Base-by-base conservation (phyloP, 352 stramenopile genomes). In the Phytophthora sojae region DNA sequence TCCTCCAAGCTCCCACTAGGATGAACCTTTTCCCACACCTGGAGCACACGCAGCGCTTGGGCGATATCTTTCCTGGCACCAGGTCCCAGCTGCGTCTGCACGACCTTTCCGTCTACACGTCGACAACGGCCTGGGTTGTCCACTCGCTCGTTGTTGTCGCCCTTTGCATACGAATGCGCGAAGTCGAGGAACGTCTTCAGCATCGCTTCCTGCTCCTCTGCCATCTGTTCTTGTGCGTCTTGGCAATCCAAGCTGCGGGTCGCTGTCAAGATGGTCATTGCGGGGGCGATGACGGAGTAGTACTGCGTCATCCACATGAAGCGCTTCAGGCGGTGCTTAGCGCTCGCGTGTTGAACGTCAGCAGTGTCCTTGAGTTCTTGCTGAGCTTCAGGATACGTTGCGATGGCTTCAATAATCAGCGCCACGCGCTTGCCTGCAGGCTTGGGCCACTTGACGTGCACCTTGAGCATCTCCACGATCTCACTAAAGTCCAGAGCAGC, bases 361-460 rank as follows among this genome's bases (percentile, higher is more conserved):
- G 68, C 17, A 7, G 14, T 37, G 2, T 0, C 25, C 7, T 54
- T 64, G 15, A 59, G 3, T 3, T 77, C 49, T 4, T 51, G 23
- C 5, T 39, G 49, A 21, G 50, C 47, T 5, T 74, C 64, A 1
- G 85, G 83, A 54, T 91, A 93, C 32, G 82, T 77, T 0, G 78
- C 67, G 25, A 91, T 67, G 0, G 86, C 86, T 56, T 93, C 86
- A 21, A 92, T 72, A 19, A 92, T 87, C 44, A 87, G 64, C 29
- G 82, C 82, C 45, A 89, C 79, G 9, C 83, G 82, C 71, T 93
- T 93, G 57, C 83, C 83, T 39, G 77, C 81, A 1, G 83, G 80
- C 52, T 92, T 92, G 12, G 86, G 79, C 83, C 83, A 92, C 59
- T 93, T 93, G 30, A 93, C 82, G 55, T 91, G 87, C 52, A 76